These are phyloP conservation scores for Phytophthora lateralis DNA, from an alignment of 352 stramenopile species.

Conservation along the genomic window DNA sequence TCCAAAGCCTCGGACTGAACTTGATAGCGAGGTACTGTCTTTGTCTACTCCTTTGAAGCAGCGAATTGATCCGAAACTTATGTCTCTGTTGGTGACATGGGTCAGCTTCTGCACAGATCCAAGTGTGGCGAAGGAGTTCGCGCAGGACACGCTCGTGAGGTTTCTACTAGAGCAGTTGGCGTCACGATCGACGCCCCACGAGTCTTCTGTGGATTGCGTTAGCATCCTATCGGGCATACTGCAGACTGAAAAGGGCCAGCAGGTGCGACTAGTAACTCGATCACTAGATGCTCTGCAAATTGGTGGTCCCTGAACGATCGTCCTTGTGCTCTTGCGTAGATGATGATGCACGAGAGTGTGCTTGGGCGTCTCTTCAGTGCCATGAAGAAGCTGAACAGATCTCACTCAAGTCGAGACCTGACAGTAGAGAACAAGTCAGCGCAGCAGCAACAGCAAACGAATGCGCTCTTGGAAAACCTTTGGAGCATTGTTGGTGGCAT, in stretches of 20 bases:
- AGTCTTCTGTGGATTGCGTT: constrained; percentile 58
- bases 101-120: constrained; percentile 70
- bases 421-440: constrained; percentile 24
- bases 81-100: constrained; percentile 8
- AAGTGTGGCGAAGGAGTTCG: constrained; percentile 54
- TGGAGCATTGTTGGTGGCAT: constrained; percentile 59
- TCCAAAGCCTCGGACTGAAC: constrained; percentile 78
- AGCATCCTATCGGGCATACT: constrained; percentile 51
- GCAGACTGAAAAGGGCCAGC: constrained; percentile 51
- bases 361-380: constrained; percentile 52
- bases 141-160: constrained; percentile 61
- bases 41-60: neutral
- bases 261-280: constrained; percentile 32
- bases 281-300: constrained; percentile 27
- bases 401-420: constrained; percentile 25
- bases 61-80: neutral
- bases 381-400: constrained; percentile 50
- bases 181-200: constrained; percentile 20
- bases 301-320: constrained; percentile 22
- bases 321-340: constrained; percentile 38
- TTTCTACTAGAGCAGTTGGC: constrained; percentile 65
- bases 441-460: constrained; percentile 23
- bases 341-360: constrained; percentile 49
- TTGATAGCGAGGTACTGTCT: constrained; percentile 73
- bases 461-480: constrained; percentile 36